Percentiles rank a stretch among this genome's conserved stretches.
phyloP scores from a whole-genome alignment of 1,139 yeast species.

The Hansenula sp. region DNA sequence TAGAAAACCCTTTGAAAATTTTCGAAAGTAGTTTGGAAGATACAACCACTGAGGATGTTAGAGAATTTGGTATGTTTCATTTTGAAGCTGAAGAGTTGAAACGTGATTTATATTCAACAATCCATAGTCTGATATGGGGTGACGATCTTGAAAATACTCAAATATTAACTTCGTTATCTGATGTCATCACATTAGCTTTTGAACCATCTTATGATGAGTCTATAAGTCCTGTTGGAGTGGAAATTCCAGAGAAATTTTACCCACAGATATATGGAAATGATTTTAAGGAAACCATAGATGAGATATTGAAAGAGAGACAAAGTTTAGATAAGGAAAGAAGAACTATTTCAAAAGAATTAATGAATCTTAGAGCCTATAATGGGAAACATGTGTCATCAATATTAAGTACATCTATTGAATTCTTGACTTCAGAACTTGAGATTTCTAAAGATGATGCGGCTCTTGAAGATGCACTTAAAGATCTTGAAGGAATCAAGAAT shows the following conservation, averaged over 20 bases:
- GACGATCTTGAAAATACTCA: slow-evolving; percentile 23
- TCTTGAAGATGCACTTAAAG: slow-evolving; percentile 11
- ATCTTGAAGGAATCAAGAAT: slow-evolving; percentile 11
- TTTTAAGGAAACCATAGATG: slow-evolving; percentile 19
- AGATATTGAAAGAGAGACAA: slow-evolving; percentile 13
- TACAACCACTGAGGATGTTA: slow-evolving; percentile 12
- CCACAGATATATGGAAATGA: slow-evolving; percentile 40
- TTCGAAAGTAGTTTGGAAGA: slow-evolving; percentile 17
- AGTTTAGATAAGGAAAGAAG: slow-evolving; percentile 22
- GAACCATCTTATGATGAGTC: slow-evolving; percentile 28
- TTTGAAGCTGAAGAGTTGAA: slow-evolving; percentile 27
- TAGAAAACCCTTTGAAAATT: slow-evolving; percentile 4
- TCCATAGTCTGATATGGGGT: slow-evolving; percentile 30
- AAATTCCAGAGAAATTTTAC: slow-evolving; percentile 32
- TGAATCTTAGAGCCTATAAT: slow-evolving; percentile 25
- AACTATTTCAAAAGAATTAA: slow-evolving; percentile 15
- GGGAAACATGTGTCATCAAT: slow-evolving; percentile 32
- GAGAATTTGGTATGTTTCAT: slow-evolving; percentile 22
- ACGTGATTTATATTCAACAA: slow-evolving; percentile 26
- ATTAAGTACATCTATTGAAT: slow-evolving; percentile 24
- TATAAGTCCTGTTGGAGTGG: slow-evolving; percentile 28
- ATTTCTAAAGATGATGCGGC: slow-evolving; percentile 5
- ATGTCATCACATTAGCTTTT: slow-evolving; percentile 34
- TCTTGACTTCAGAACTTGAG: slow-evolving; percentile 16
- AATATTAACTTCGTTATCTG: slow-evolving; percentile 28